These are phyloP conservation scores for Aspergillus carbonarius DNA, from an alignment of 2,329 filamentous ascomycete genomes.

Conservation along the genomic window DNA sequence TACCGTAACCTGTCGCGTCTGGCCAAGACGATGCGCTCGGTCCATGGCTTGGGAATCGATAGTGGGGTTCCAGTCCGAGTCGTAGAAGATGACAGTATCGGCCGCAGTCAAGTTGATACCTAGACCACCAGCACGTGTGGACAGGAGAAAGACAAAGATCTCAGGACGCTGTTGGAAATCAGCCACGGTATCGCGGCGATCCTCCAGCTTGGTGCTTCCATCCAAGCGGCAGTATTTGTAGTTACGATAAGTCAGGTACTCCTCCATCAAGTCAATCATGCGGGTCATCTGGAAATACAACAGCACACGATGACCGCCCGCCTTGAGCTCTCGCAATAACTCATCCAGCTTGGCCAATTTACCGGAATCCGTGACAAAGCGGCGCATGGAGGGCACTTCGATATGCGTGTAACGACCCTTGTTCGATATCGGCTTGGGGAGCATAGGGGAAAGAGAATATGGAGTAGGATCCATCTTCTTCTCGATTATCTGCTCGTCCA, in stretches of 20 bases:
- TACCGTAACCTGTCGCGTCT: constrained; percentile 93
- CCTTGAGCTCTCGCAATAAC: constrained; percentile 84
- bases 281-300: constrained; percentile 99
- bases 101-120: constrained; percentile 97
- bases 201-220: constrained; percentile 94
- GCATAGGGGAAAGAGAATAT: constrained; percentile 63
- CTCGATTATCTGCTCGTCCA: constrained; percentile 74
- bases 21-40: constrained; percentile 92
- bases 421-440: constrained; percentile 76
- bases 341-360: constrained; percentile 91
- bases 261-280: constrained; percentile 99
- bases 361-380: constrained; percentile 95
- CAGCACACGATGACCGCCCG: constrained; percentile 86
- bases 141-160: constrained; percentile 95
- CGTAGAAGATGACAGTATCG: constrained; percentile 99
- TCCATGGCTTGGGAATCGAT: constrained; percentile 99
- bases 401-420: constrained; percentile 88
- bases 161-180: constrained; percentile 94
- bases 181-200: constrained; percentile 90
- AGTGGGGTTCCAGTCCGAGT: constrained; percentile 98
- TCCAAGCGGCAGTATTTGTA: constrained; percentile 98
- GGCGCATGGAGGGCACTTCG: constrained; percentile 89
- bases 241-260: constrained; percentile 97
- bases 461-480: constrained; percentile 63
- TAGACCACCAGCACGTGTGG: constrained; percentile 92